phyloP scores from a whole-genome alignment of 305 asterid species.

The Fraxinus greggii region DNA sequence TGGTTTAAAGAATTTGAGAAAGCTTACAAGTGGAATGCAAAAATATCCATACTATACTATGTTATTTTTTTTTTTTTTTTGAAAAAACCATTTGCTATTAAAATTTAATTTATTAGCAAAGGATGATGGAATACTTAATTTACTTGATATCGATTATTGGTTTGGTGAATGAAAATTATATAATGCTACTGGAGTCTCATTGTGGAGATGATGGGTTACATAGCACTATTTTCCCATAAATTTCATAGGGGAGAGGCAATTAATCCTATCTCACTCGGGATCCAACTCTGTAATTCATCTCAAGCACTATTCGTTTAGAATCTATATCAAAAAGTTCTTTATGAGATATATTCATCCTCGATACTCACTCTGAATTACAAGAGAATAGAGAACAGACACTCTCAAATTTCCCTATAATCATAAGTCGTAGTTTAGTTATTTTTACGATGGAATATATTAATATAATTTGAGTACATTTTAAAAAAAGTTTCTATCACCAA shows the following conservation, averaged over 20 bases:
- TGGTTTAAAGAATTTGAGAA: not conserved
- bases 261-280: not conserved
- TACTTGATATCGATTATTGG: not conserved
- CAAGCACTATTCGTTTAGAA: not conserved
- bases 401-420: not conserved
- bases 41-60: not conserved
- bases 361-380: not conserved
- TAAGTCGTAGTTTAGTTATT: not conserved
- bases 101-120: not conserved
- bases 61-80: no score
- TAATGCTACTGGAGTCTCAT: not conserved
- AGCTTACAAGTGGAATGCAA: not conserved
- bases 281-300: not conserved
- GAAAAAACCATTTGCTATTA: not conserved
- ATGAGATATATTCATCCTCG: not conserved
- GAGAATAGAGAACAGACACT: not conserved
- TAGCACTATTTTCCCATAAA: not conserved
- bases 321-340: not conserved
- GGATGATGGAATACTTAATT: not conserved
- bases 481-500: no score
- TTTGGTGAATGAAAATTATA: not conserved
- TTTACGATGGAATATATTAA: not conserved
- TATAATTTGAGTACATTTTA: no score
- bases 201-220: not conserved
- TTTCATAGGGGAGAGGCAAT: not conserved